Evolutionary conservation across 306 rosid genomes (phyloP), one percentile per base, ranked within the genome.

Genomic region (Acmispon strigosus): DNA sequence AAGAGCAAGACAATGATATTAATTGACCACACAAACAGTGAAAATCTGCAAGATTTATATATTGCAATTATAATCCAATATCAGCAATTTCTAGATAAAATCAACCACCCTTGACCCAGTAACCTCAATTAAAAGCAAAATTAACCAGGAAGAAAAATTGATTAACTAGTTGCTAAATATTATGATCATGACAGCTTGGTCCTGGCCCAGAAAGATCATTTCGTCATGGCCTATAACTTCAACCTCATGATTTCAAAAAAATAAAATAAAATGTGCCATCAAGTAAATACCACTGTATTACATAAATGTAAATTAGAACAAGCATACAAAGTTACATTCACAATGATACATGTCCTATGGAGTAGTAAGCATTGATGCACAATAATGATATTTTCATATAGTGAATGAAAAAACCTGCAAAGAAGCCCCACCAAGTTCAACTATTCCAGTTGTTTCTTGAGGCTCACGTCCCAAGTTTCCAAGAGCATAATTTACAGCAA

Each of bases 361-460:
- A 62, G 27, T 54, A 15, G 63, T 50, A 39, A 65, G 39, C 19
- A 54, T 11, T 55, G 39, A 56, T 29, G 49, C 17, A 62, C 34
- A 58, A 17, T 16, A 47, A 34, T 8, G 29, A 58, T 57, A 51
- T 29, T 43, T 67, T 20, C 48, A 43, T 8, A 63, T 68, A 29
- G 84, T 69, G 76, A 68, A 65, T 69, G 73, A 72, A 61, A 75
- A 73, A 74, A 84, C 89, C 86, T 85, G 89, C 80, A 82, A 78
- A 76, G 86, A 85, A 72, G 79, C 79, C 82, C 86, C 86, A 76
- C 86, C 86, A 57, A 85, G 80, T 72, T 81, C 84, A 85, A 85
- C 84, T 42, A 82, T 68, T 65, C 84, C 86, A 62, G 78, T 64
- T 34, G 89, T 82, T 69, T 78, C 86, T 27, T 57, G 76, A 58